Base-by-base conservation (phyloP, 257 asterid species). In the Penstemon newberryi region DNA sequence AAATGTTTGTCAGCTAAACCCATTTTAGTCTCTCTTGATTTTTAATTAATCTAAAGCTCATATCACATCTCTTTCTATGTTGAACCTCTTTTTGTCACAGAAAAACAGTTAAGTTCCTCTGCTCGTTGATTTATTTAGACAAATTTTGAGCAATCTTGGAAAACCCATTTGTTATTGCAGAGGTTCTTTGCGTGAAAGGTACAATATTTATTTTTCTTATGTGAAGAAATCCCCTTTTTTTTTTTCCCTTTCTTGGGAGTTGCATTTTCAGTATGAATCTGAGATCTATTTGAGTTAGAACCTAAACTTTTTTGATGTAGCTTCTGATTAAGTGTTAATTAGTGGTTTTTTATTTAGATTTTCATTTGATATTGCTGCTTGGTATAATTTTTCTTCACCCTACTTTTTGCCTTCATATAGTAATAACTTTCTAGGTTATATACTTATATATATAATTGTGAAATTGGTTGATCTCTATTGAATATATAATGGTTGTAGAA, bases 261-360 rank as follows among this genome's bases (percentile, higher is more conserved):
- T 37, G 51, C 70, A 58, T 73, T 76, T 78, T 55, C n/a, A 58
- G 55, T 63, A 67, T 45, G 74, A 44, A 57, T 52, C 38, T 67
- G 74, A 82, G 95, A 89, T 87, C 85, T 87, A 70, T 57, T 65
- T 37, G 25, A 69, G 60, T 47, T 67, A 53, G 71, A 53, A 70
- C 64, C 12, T 55, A 46, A 67, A 15, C 57, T 73, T 19, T 19
- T 55, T 5, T 63, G 57, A 44, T 43, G 19, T 44, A 66, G 45
- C 54, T 66, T 5, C 36, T 45, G 18, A 15, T 15, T 15, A 15
- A 15, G 18, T 15, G 18, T 15, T 15, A 60, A 43, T 65, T 60
- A 39, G 37, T 4, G 57, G 41, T n/a, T 71, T 53, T 66, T 45
- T 60, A 8, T 67, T 56, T 76, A 72, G 25, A 43, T 49, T 75